Evolutionary conservation across 2,329 filamentous ascomycete species (phyloP).

Genomic region (Xylaria sp.): DNA sequence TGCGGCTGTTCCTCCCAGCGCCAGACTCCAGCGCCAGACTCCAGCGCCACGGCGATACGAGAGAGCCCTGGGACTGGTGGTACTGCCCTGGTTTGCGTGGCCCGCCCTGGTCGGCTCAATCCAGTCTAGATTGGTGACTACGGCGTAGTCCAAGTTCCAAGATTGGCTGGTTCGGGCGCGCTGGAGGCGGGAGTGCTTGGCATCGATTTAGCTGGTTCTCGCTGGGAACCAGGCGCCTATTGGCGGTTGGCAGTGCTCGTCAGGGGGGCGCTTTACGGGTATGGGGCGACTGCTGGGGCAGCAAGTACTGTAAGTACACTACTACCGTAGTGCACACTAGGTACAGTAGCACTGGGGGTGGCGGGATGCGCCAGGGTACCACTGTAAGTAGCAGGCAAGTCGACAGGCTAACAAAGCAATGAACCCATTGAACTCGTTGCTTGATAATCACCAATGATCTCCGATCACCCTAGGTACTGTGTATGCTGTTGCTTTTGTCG

Average conservation of each 20-base stretch:
- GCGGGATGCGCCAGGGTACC: background rate
- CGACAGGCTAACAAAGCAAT: background rate
- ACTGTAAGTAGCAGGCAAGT: background rate
- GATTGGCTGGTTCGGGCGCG: slow-evolving; percentile 1
- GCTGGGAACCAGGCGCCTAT: slow-evolving; percentile 1
- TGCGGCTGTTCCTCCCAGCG: slow-evolving; percentile 25
- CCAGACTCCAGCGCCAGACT: background rate
- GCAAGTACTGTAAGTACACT: background rate
- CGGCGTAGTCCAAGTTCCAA: background rate
- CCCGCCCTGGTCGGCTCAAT: background rate
- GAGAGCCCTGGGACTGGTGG: slow-evolving; percentile 12
- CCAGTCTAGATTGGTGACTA: slow-evolving; percentile 1
- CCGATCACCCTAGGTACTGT: background rate
- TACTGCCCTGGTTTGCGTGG: background rate
- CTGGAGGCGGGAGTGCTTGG: slow-evolving; percentile 10
- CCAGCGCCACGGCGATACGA: slow-evolving; percentile 18
- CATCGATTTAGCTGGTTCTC: slow-evolving; percentile 5
- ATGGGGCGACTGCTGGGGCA: background rate
- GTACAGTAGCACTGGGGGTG: background rate
- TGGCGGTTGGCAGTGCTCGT: slow-evolving; percentile 7
- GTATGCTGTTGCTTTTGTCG: background rate
- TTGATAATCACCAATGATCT: slow-evolving; percentile 26
- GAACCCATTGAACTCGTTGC: slow-evolving; percentile 11
- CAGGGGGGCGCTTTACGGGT: background rate
- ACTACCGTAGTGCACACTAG: background rate